These are phyloP conservation scores for Skeletonema costatum DNA, from an alignment of 108 stramenopile species.

Conservation along the genomic window DNA sequence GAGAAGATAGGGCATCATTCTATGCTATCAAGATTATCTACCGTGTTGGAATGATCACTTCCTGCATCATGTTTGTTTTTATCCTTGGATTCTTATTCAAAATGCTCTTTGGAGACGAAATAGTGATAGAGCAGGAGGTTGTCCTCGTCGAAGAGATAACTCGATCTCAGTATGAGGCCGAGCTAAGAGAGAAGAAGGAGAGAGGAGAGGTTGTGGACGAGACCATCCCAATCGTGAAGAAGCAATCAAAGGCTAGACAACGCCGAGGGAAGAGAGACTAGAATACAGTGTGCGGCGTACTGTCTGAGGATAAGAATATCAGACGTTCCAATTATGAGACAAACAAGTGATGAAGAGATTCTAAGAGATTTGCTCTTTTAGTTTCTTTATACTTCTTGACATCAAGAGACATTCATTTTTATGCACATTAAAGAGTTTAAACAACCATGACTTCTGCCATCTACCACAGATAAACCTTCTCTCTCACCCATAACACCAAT, in stretches of 20 bases:
- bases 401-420: slow-evolving; percentile 4
- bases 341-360: no score
- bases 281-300: not conserved
- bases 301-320: no score
- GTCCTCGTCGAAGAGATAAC: slow-evolving; percentile 14
- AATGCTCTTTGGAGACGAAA: slow-evolving; percentile 9
- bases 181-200: not conserved
- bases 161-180: slow-evolving; percentile 3
- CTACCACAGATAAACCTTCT: not conserved
- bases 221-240: not conserved
- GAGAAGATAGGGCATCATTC: slow-evolving; percentile 10
- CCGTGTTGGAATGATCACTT: slow-evolving; percentile 4
- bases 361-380: not conserved
- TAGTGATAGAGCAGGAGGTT: slow-evolving; percentile 15
- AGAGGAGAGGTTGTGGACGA: slow-evolving; percentile 2
- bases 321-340: no score
- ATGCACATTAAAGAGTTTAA: slow-evolving; percentile 10
- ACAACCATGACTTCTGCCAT: not conserved
- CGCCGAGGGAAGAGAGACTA: not conserved
- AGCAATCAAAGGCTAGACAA: not conserved
- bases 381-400: not conserved
- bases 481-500: not conserved
- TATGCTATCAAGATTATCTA: slow-evolving; percentile 6
- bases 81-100: not conserved
- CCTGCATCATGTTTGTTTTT: slow-evolving; percentile 10